A percentile compares a stretch with the other conserved stretches of the same genome.
Conservation (phyloP, 1,284 basidiomycete genomes). For the Sanghuangporus baumii region DNA sequence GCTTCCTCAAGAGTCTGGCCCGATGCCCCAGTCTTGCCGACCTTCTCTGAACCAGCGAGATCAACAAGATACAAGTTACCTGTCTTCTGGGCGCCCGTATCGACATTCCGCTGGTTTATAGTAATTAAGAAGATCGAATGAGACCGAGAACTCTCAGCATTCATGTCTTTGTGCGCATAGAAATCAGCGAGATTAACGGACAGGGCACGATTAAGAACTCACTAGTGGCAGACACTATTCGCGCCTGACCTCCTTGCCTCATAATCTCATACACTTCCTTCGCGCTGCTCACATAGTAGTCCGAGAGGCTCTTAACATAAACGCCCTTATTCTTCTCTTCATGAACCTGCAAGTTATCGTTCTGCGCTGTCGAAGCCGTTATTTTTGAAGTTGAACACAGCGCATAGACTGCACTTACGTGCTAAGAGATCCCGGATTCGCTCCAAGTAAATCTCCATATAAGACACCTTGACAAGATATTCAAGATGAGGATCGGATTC, state of each 20-base stretch:
- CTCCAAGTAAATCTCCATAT: constrained; percentile 99
- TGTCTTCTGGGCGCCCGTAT: constrained; percentile 92
- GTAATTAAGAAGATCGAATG: constrained; percentile 99
- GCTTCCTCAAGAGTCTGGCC: constrained; percentile 99
- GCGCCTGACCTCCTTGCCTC: constrained; percentile 88
- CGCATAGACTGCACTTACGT: constrained; percentile 55
- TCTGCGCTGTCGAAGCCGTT: constrained; percentile 66
- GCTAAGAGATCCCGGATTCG: constrained; percentile 93
- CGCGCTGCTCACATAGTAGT: constrained; percentile 96
- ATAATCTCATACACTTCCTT: constrained; percentile 99
- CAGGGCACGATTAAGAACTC: constrained; percentile 28
- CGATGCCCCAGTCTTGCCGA: constrained; percentile 98
- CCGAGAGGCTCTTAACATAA: constrained; percentile 96
- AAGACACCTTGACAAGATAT: constrained; percentile 99
- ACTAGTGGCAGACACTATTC: constrained; percentile 96
- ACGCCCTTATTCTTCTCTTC: constrained; percentile 98
- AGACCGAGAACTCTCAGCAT: constrained; percentile 97
- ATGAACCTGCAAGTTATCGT: constrained; percentile 97
- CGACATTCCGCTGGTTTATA: constrained; percentile 94
- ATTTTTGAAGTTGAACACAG: not conserved
- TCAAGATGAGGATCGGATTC: constrained; percentile 93
- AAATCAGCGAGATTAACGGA: not conserved
- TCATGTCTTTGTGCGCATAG: constrained; percentile 77
- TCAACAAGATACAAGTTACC: constrained; percentile 98
- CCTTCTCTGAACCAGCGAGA: constrained; percentile 98